These are phyloP conservation scores for Hippophae gyantsensis DNA, from an alignment of 306 rosid species.

Conservation along the genomic window DNA sequence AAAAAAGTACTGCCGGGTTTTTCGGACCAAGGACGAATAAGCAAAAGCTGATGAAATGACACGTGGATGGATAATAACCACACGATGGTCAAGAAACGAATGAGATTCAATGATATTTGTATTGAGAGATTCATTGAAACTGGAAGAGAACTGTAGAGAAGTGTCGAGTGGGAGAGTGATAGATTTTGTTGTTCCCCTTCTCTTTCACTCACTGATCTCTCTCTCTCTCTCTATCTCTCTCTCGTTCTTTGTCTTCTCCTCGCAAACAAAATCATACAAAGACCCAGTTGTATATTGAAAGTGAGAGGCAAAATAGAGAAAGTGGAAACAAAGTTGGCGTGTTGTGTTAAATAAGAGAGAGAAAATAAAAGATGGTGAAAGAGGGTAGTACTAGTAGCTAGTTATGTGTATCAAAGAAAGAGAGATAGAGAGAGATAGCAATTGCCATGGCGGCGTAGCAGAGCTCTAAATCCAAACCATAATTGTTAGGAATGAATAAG, in stretches of 20 bases:
- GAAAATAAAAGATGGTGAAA: constrained; percentile 8
- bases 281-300: not conserved
- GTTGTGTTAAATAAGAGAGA: no score
- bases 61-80: constrained; percentile 37
- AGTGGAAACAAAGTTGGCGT: no score
- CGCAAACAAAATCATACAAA: not conserved
- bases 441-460: constrained; percentile 99
- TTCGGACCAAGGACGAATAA: constrained; percentile 74
- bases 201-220: constrained; percentile 6
- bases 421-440: constrained; percentile 34
- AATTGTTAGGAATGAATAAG: constrained; percentile 44
- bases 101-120: constrained; percentile 19
- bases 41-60: constrained; percentile 44
- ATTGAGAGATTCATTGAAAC: constrained; percentile 38
- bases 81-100: constrained; percentile 30
- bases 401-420: constrained; percentile 18
- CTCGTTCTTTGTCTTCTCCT: not conserved
- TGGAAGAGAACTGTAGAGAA: constrained; percentile 48
- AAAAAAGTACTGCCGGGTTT: constrained; percentile 73
- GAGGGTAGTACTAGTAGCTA: constrained; percentile 7
- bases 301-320: no score
- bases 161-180: constrained; percentile 38
- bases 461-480: constrained; percentile 85
- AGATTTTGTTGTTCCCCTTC: constrained; percentile 43
- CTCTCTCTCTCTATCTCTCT: constrained; percentile 9